Evolutionary conservation across 208 protist genomes (phyloP), one percentile per base, ranked within the genome.

Genomic region (Trypanosoma scelopori): DNA sequence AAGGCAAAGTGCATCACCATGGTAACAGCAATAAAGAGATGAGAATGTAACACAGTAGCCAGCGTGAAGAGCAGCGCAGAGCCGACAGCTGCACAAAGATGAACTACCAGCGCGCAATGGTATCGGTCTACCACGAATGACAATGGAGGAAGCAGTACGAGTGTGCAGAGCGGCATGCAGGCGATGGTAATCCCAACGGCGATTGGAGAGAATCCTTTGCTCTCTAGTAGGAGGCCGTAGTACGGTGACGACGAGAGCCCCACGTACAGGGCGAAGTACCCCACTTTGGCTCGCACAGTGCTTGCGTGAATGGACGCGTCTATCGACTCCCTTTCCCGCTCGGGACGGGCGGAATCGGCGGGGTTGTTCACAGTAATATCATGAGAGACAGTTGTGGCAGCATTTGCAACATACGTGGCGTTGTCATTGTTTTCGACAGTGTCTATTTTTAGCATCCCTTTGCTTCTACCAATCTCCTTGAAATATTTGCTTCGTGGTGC

Each of bases 71-170:
- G 41, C 20, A 68, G 16, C 12, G 52, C 20, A 32, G 58, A 64
- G 3, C n/a, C 41, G 3, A 51, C 15, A 42, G 58, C 32, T 28
- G 47, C 56, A 35, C 27, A 55, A 1, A 71, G 23, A 13, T 48
- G 30, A 27, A 76, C 43, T 16, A 18, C 28, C 12, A 60, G 39
- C 2, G 70, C 55, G 48, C 53, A 65, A 23, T 64, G 45, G 50
- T 66, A 60, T 20, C 58, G 27, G 39, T 72, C 71, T 5, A 65
- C 71, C 11, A 78, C 1, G 55, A 58, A 50, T 12, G 71, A 53
- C 13, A 78, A 55, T 2, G 60, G 72, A 5, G 72, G 58, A 32
- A 73, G 35, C 9, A 72, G 16, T 15, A 63, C 28, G n/a, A 78
- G 41, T 16, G 49, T 35, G 51, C 23, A 50, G 13, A 78, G 48